A percentile compares a stretch with the other conserved stretches of the same genome.
phyloP scores from a whole-genome alignment of 495 filamentous ascomycete species.

The Platismatia glauca region DNA sequence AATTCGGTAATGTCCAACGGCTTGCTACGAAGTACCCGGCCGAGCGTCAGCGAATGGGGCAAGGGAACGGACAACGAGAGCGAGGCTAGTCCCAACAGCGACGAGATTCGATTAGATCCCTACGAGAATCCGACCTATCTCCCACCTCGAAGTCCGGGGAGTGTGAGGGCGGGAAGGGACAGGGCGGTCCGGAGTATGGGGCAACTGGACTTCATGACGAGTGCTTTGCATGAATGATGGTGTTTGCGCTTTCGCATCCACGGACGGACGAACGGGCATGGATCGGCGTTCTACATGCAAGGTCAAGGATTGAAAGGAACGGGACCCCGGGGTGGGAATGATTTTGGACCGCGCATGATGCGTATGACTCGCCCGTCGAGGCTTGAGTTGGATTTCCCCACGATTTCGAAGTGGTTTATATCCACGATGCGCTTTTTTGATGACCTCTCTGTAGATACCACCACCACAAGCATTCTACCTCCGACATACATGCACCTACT shows the following conservation, averaged over 20 bases:
- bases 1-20: slow-evolving; percentile 19
- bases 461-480: background rate
- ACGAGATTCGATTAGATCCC: slow-evolving; percentile 23
- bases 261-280: slow-evolving; percentile 1
- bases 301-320: slow-evolving; percentile 1
- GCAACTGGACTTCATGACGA: slow-evolving; percentile 26
- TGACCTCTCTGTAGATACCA: background rate
- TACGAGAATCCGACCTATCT: slow-evolving; percentile 15
- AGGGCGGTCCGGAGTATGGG: slow-evolving; percentile 20
- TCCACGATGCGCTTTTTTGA: background rate
- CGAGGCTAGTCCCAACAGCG: slow-evolving; percentile 20
- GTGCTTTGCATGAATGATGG: slow-evolving; percentile 21
- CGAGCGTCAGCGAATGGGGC: slow-evolving; percentile 27
- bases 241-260: background rate
- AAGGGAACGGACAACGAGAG: slow-evolving; percentile 22
- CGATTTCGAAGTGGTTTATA: background rate
- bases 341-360: background rate
- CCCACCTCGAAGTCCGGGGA: slow-evolving; percentile 17
- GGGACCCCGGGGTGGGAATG: background rate
- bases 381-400: slow-evolving; percentile 6
- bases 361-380: slow-evolving; percentile 7
- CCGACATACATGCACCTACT: background rate
- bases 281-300: background rate
- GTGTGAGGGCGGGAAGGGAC: slow-evolving; percentile 19
- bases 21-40: slow-evolving; percentile 22